A percentile compares a stretch with the other conserved stretches of the same genome.
Evolutionary conservation across 495 filamentous ascomycete species (phyloP).

Genomic region (Trichoderma parareesei): DNA sequence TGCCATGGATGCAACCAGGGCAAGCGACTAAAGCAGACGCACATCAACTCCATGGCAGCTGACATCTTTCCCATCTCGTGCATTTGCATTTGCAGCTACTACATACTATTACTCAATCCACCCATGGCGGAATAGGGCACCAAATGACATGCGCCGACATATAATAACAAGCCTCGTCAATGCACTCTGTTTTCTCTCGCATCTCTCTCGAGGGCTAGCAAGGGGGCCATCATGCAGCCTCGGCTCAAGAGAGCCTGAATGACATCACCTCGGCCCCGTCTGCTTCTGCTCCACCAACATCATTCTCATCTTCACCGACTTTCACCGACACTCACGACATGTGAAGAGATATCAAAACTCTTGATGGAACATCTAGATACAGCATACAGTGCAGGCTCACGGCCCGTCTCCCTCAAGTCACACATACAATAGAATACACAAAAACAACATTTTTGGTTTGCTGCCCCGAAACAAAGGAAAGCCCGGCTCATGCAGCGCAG

Average conservation of each 20-base stretch:
- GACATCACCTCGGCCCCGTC: constrained; percentile 9
- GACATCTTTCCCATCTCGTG: too few relatives aligned
- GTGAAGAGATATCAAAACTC: not conserved
- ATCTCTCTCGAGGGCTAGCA: not conserved
- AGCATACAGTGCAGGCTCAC: not conserved
- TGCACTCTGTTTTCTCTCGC: not conserved
- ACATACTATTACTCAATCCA: too few relatives aligned
- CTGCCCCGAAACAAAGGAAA: constrained; percentile 1
- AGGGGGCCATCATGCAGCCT: not conserved
- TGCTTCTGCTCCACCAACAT: not conserved
- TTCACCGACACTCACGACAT: too few relatives aligned
- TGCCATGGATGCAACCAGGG: too few relatives aligned
- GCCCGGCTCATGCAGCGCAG: not conserved
- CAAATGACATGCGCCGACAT: too few relatives aligned
- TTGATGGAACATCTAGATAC: too few relatives aligned
- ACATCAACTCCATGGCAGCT: too few relatives aligned
- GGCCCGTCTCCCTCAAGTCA: not conserved
- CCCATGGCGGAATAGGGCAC: too few relatives aligned
- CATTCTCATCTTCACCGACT: too few relatives aligned
- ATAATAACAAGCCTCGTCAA: not conserved
- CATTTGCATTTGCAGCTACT: too few relatives aligned
- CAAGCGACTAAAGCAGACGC: too few relatives aligned
- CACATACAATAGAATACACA: not conserved
- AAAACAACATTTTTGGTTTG: not conserved
- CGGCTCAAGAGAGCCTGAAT: not conserved